Evolutionary conservation across 2,329 filamentous ascomycete species (phyloP).

Genomic region (Podosphaera xanthii): DNA sequence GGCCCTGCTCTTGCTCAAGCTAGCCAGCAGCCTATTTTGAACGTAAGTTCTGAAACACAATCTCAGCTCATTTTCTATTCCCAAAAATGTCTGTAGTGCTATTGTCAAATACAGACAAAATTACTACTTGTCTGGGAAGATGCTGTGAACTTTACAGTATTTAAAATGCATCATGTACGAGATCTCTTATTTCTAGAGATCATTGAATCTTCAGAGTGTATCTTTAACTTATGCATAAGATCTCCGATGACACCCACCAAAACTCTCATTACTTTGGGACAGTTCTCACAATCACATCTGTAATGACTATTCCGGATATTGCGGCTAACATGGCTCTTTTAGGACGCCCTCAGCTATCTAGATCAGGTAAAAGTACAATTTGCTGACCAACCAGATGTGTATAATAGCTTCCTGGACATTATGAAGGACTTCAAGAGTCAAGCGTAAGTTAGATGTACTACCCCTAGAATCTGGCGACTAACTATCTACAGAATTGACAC

Average conservation of each 20-base stretch:
- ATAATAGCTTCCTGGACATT: conserved; percentile 89
- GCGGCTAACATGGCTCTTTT: conserved; percentile 1
- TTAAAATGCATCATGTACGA: too few species aligned
- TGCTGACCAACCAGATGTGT: conserved; percentile 87
- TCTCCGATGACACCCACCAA: too few species aligned
- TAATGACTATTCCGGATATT: too few species aligned
- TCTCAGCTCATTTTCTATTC: too few species aligned
- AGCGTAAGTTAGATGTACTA: conserved; percentile 35
- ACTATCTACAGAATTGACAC: conserved; percentile 55
- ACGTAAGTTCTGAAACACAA: conserved; percentile 24
- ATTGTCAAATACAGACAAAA: too few species aligned
- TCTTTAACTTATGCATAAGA: too few species aligned
- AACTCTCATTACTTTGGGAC: neutral
- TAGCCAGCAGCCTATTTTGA: conserved; percentile 62
- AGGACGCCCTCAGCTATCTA: conserved; percentile 78
- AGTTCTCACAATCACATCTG: too few species aligned
- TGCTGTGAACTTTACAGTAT: too few species aligned
- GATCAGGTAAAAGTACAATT: conserved; percentile 98
- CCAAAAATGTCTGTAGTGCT: too few species aligned
- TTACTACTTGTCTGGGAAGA: too few species aligned
- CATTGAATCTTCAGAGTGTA: too few species aligned
- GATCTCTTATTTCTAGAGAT: too few species aligned
- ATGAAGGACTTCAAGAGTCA: conserved; percentile 99
- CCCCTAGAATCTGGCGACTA: conserved; percentile 6
- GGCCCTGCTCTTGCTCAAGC: conserved; percentile 39